Base-by-base conservation (phyloP, 192 early-diverging fungal genomes). In the Backusella morwellensis region DNA sequence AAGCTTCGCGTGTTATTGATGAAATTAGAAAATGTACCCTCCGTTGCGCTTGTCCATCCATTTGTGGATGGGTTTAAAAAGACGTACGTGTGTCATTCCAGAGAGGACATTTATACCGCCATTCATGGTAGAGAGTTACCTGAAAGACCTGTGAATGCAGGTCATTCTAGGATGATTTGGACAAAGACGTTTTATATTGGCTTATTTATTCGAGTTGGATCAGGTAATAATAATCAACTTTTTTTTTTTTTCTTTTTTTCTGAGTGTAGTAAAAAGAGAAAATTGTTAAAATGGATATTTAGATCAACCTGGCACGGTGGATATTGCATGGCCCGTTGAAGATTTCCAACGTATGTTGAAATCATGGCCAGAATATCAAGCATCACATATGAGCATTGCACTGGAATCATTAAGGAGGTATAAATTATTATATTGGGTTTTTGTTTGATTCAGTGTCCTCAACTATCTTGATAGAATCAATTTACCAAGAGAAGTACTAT, bases 11-110 rank as follows among this genome's bases (percentile, higher is more conserved):
- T 91, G 34, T 85, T 93, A 15, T 80, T 95, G 5, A 78, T 81
- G 56, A 86, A 87, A 63, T 81, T 97, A 15, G 95, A 97, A 80
- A 70, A 52, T 17, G 82, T 87, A 0, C 84, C 88, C 5, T 41
- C 75, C 68, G 73, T 97, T 41, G 82, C 86, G 17, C 34, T 92
- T 23, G 92, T 89, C 14, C 92, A 93, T 71, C 95, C 95, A 40
- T 94, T 88, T 78, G 91, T 92, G 73, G 90, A 94, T 79, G 86
- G 90, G 74, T 88, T 89, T 66, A 87, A 92, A 47, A 85, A 88
- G 35, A 74, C 80, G 1, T 79, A 85, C 67, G 19, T 42, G 1
- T 75, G 66, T 44, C 35, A 75, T 35, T 35, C 59, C 12, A 29
- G 12, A 42, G 74, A 74, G 36, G 66, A 70, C 3, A 34, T 32